These are phyloP conservation scores for Geosmithia flava DNA, from an alignment of 2,329 filamentous ascomycete species.

Conservation along the genomic window DNA sequence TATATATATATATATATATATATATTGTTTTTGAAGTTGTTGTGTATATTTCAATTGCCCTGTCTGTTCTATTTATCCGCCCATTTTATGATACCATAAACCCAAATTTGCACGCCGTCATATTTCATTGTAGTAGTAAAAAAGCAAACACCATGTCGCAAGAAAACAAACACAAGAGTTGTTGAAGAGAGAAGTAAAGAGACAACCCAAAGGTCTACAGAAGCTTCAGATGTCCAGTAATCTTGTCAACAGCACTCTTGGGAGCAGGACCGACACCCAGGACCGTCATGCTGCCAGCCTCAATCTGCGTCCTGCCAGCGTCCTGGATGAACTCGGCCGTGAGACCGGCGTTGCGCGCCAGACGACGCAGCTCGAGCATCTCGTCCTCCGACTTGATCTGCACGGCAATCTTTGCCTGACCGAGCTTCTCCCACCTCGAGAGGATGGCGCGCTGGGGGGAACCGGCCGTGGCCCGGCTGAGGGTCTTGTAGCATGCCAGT, in stretches of 20 bases:
- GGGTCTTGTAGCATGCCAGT: conserved; percentile 88
- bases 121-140: too few relatives aligned
- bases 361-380: conserved; percentile 58
- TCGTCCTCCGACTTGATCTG: conserved; percentile 83
- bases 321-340: conserved; percentile 87
- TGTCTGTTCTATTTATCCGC: too few relatives aligned
- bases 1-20: too few relatives aligned
- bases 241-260: conserved; percentile 72
- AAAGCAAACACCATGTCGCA: background rate
- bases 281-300: conserved; percentile 82
- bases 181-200: background rate
- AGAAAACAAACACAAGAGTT: background rate
- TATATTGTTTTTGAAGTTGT: background rate
- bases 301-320: conserved; percentile 95
- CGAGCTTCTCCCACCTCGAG: conserved; percentile 70
- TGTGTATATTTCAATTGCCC: background rate
- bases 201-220: conserved; percentile 32
- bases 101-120: too few relatives aligned
- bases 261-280: conserved; percentile 74
- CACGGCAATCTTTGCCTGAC: conserved; percentile 88
- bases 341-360: conserved; percentile 71
- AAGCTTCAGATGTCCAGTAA: conserved; percentile 77
- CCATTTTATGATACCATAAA: background rate
- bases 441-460: conserved; percentile 52
- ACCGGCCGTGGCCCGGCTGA: conserved; percentile 43